These are phyloP conservation scores for Xerocomus subilludens DNA, from an alignment of 1,284 basidiomycete species.

Conservation along the genomic window DNA sequence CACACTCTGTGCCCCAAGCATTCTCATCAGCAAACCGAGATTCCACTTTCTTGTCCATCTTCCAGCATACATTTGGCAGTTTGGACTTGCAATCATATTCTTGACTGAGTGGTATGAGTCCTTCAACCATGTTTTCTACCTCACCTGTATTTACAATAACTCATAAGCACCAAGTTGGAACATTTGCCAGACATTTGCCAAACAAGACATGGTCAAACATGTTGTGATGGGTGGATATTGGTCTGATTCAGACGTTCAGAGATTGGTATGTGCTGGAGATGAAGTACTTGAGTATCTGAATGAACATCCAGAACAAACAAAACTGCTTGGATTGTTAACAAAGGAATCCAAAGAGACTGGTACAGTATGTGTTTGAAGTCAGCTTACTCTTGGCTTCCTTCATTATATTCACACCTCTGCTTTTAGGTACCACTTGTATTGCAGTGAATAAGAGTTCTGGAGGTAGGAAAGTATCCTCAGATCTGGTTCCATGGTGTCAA, in stretches of 20 bases:
- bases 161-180: slow-evolving; percentile 27
- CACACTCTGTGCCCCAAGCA: slow-evolving; percentile 30
- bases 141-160: slow-evolving; percentile 18
- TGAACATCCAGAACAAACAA: not conserved
- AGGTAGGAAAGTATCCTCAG: no score
- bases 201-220: slow-evolving; percentile 29
- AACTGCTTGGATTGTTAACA: no score
- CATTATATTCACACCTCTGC: no score
- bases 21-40: slow-evolving; percentile 27
- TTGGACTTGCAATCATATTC: slow-evolving; percentile 28
- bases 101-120: slow-evolving; percentile 33
- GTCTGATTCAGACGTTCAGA: not conserved
- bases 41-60: slow-evolving; percentile 36
- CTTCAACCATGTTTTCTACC: slow-evolving; percentile 27
- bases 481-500: no score
- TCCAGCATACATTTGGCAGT: slow-evolving; percentile 23
- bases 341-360: no score
- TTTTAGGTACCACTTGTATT: no score
- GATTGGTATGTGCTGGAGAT: not conserved
- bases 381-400: no score
- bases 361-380: no score
- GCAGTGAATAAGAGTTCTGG: no score
- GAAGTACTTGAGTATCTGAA: not conserved
- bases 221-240: slow-evolving; percentile 18
- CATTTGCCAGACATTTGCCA: slow-evolving; percentile 19